These are phyloP conservation scores for Dissophora globulifera DNA, from an alignment of 192 early-diverging fungal genomes.

Conservation along the genomic window DNA sequence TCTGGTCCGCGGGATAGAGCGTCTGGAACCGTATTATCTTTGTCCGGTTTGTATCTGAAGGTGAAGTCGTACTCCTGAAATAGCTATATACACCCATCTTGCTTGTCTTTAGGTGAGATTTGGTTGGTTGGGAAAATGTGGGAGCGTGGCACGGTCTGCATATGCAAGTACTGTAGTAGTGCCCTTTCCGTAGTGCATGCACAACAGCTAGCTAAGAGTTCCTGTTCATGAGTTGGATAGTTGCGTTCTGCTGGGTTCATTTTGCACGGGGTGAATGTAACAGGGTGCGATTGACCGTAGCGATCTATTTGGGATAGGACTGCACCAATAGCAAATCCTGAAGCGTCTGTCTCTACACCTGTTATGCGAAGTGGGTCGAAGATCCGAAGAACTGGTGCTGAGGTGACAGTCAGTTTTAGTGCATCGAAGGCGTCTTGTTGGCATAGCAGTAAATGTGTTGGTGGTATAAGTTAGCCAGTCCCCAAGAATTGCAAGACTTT, in stretches of 20 bases:
- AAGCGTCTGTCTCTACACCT: constrained; percentile 54
- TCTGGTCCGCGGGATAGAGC: constrained; percentile 46
- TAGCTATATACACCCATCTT: constrained; percentile 23
- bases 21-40: constrained; percentile 44
- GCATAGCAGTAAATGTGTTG: too few species aligned
- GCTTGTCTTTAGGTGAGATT: constrained; percentile 21
- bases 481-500: too few species aligned
- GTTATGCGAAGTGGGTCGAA: constrained; percentile 31
- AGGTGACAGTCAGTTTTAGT: constrained; percentile 27
- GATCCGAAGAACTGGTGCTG: constrained; percentile 33
- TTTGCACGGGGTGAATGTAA: constrained; percentile 46
- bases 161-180: constrained; percentile 42
- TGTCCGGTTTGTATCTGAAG: constrained; percentile 31
- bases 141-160: constrained; percentile 55
- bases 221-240: constrained; percentile 51
- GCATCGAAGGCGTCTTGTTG: constrained; percentile 41
- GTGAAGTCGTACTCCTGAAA: constrained; percentile 24
- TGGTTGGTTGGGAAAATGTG: constrained; percentile 52
- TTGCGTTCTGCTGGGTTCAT: constrained; percentile 34
- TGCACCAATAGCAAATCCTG: constrained; percentile 51
- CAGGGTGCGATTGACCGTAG: constrained; percentile 29
- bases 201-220: constrained; percentile 59
- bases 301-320: constrained; percentile 43
- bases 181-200: constrained; percentile 48
- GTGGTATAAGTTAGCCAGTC: too few species aligned